Evolutionary conservation across 2,329 filamentous ascomycete species (phyloP).

Genomic region (Septoria petroselini): DNA sequence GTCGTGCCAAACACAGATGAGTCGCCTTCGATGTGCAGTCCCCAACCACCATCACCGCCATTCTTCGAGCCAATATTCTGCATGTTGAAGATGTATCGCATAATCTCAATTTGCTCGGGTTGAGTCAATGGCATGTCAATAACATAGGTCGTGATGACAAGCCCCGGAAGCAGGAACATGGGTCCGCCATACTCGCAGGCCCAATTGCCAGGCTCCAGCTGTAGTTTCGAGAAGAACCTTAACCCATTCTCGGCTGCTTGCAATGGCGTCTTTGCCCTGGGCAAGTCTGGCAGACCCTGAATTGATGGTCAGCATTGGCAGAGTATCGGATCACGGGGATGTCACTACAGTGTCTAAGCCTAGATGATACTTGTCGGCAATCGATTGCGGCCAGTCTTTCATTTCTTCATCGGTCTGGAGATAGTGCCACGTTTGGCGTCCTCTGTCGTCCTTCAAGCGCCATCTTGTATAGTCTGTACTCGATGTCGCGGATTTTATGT

Average conservation of each 20-base stretch:
- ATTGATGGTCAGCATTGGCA: conserved; percentile 10
- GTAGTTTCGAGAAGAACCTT: conserved; percentile 82
- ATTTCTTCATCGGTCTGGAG: conserved; percentile 67
- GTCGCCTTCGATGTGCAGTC: conserved; percentile 88
- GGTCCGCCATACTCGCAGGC: conserved; percentile 96
- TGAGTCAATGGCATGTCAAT: conserved; percentile 83
- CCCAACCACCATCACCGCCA: conserved; percentile 92
- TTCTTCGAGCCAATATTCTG: conserved; percentile 55
- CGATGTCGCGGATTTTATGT: conserved; percentile 21
- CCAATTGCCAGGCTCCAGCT: conserved; percentile 89
- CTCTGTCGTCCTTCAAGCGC: conserved; percentile 78
- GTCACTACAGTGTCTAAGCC: conserved; percentile 69
- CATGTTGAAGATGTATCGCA: conserved; percentile 83
- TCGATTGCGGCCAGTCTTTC: conserved; percentile 77
- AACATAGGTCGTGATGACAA: conserved; percentile 82
- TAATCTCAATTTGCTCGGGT: conserved; percentile 80
- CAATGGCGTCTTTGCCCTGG: conserved; percentile 67
- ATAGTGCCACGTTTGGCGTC: conserved; percentile 93
- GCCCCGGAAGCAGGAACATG: conserved; percentile 86
- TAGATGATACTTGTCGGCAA: conserved; percentile 85
- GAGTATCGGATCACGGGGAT: conserved; percentile 40
- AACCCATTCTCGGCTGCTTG: conserved; percentile 79
- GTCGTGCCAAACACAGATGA: conserved; percentile 86
- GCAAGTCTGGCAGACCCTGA: conserved; percentile 71
- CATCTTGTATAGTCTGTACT: conserved; percentile 76